Conservation (phyloP, 176 grass and related monocot species). For the Melocanna baccifera region DNA sequence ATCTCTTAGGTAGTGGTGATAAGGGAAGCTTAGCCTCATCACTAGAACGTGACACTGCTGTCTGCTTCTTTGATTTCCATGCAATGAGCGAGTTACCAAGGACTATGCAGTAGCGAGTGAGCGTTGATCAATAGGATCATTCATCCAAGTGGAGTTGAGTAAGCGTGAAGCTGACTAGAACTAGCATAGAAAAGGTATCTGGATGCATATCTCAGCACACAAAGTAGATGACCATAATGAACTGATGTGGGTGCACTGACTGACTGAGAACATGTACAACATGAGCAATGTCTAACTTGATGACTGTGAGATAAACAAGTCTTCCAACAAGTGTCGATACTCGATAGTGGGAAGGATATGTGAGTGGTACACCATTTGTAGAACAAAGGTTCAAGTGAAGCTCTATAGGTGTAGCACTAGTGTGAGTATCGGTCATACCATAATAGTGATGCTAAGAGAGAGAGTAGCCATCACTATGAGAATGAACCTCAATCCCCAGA, state of each 20-base stretch:
- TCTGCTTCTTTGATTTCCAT: background rate
- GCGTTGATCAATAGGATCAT: background rate
- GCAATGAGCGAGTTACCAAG: background rate
- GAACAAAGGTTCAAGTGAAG: background rate
- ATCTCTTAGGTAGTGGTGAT: background rate
- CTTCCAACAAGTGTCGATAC: background rate
- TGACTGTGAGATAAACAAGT: background rate
- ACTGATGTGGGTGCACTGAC: background rate
- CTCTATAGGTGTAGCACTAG: background rate
- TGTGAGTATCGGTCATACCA: background rate
- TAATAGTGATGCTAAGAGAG: background rate
- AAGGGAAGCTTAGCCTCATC: background rate
- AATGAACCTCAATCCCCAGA: no score
- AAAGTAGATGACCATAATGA: background rate
- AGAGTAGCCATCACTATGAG: no score
- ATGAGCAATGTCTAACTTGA: background rate
- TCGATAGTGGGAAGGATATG: background rate
- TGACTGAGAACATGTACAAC: background rate
- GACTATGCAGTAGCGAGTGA: background rate
- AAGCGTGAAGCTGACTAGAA: background rate
- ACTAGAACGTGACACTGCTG: background rate
- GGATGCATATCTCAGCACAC: background rate
- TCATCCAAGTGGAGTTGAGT: background rate
- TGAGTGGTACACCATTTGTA: background rate
- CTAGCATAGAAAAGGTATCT: background rate